Conservation (phyloP, 1,284 basidiomycete genomes). For the Naganishia albida region DNA sequence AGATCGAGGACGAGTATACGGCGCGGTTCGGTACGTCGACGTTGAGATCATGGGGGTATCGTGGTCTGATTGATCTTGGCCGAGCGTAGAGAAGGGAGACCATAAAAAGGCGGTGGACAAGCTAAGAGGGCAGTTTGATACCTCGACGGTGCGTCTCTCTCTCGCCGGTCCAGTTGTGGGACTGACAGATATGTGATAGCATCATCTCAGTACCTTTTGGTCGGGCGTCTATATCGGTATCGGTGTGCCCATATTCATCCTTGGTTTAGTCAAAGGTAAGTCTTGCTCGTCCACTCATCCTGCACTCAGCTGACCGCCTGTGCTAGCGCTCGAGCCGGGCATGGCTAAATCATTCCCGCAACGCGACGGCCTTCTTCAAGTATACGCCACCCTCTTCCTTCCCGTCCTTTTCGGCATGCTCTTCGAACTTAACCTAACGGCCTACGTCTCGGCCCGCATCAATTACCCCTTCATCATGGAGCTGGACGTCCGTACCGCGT, state of each 20-base stretch:
- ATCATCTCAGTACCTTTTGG: slow-evolving; percentile 75
- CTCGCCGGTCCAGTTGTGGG: not conserved
- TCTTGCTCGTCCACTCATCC: not conserved
- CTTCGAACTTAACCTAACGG: slow-evolving; percentile 76
- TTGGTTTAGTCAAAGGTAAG: slow-evolving; percentile 70
- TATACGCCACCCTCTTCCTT: slow-evolving; percentile 76
- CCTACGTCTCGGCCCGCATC: slow-evolving; percentile 61
- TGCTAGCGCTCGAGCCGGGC: slow-evolving; percentile 57
- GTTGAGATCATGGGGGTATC: not conserved
- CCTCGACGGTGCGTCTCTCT: slow-evolving; percentile 57
- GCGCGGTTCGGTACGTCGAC: slow-evolving; percentile 66
- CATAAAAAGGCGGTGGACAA: slow-evolving; percentile 72
- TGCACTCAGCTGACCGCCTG: not conserved
- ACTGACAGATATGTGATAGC: slow-evolving; percentile 46
- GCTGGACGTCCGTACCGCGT: slow-evolving; percentile 69
- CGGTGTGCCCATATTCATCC: slow-evolving; percentile 70
- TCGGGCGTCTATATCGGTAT: slow-evolving; percentile 76
- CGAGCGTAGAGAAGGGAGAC: slow-evolving; percentile 75
- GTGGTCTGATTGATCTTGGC: no score
- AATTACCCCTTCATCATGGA: slow-evolving; percentile 94
- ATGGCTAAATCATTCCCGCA: slow-evolving; percentile 65
- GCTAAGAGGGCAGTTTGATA: slow-evolving; percentile 62
- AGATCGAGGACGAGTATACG: slow-evolving; percentile 73
- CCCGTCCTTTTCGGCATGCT: slow-evolving; percentile 76
- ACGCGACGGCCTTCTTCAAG: slow-evolving; percentile 72